A percentile compares a stretch with the other conserved stretches of the same genome.
phyloP scores from a whole-genome alignment of 352 stramenopile species.

The Elongisporangium senticosum region DNA sequence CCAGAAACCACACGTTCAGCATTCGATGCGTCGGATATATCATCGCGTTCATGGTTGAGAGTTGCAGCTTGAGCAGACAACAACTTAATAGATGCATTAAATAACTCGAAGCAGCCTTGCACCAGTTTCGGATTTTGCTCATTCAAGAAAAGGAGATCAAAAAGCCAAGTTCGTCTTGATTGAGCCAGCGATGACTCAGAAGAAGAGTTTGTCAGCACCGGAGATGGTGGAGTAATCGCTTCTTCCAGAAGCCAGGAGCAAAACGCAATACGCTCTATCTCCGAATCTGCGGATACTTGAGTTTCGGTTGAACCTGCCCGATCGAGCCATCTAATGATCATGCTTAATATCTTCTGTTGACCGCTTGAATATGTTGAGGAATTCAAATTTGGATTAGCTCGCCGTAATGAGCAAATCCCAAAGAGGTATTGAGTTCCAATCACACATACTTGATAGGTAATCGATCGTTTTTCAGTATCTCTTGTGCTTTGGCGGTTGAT shows the following conservation, averaged over 20 bases:
- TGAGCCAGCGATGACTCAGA: constrained; percentile 3
- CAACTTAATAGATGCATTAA: constrained; percentile 15
- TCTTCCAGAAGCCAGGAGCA: constrained; percentile 30
- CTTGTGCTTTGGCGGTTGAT: neutral
- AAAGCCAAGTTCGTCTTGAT: constrained; percentile 42
- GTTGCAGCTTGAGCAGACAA: constrained; percentile 12
- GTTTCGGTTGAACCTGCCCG: neutral
- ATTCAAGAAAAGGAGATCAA: constrained; percentile 50
- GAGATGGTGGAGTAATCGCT: neutral
- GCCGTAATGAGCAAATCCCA: constrained; percentile 22
- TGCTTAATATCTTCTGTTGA: constrained; percentile 4
- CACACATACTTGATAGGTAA: neutral
- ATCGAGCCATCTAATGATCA: constrained; percentile 9
- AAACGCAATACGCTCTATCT: constrained; percentile 12
- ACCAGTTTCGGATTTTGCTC: constrained; percentile 17
- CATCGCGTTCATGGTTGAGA: neutral
- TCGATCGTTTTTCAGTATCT: neutral
- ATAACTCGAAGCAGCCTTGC: constrained; percentile 22
- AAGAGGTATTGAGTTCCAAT: constrained; percentile 24
- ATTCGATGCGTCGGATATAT: constrained; percentile 3
- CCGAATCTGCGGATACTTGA: neutral
- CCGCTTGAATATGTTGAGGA: neutral
- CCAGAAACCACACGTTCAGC: constrained; percentile 2
- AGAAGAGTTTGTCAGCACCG: constrained; percentile 9
- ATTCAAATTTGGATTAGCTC: neutral